A percentile compares a stretch with the other conserved stretches of the same genome.
Conservation (phyloP, 148 eudicot genomes). For the Fagopyrum homotropicum region DNA sequence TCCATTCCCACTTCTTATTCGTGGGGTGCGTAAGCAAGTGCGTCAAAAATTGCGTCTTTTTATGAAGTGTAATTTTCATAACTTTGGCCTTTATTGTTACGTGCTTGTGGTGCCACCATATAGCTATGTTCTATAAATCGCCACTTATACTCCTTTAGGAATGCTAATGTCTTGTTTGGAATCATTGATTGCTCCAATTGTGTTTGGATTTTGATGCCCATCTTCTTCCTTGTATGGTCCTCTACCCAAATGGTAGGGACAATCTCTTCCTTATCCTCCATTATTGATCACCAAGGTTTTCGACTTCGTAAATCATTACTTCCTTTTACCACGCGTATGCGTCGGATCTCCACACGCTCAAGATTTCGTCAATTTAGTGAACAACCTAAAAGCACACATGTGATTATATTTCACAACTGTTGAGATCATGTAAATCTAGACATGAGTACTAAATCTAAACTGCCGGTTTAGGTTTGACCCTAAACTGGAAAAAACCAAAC, state of each 20-base stretch:
- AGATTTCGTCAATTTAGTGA: background rate
- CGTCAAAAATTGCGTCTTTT: conserved; percentile 4
- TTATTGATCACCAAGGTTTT: background rate
- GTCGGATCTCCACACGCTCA: background rate
- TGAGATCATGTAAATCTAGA: no score
- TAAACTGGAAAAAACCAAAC: no score
- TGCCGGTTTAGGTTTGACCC: no score
- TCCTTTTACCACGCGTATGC: background rate
- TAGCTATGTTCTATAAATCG: background rate
- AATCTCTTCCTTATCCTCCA: background rate
- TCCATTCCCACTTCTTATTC: background rate
- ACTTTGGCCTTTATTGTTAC: background rate
- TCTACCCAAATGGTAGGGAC: background rate
- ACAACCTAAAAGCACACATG: background rate
- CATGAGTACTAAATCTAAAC: no score
- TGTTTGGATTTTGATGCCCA: background rate
- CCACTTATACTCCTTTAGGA: background rate
- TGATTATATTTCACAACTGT: background rate
- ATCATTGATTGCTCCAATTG: conserved; percentile 1
- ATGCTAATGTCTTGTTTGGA: background rate
- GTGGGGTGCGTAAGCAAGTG: conserved; percentile 3
- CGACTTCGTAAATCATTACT: background rate
- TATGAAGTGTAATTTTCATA: background rate
- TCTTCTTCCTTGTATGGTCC: background rate
- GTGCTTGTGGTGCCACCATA: background rate